Conservation (phyloP, 306 rosid species). For the Urtica urens region DNA sequence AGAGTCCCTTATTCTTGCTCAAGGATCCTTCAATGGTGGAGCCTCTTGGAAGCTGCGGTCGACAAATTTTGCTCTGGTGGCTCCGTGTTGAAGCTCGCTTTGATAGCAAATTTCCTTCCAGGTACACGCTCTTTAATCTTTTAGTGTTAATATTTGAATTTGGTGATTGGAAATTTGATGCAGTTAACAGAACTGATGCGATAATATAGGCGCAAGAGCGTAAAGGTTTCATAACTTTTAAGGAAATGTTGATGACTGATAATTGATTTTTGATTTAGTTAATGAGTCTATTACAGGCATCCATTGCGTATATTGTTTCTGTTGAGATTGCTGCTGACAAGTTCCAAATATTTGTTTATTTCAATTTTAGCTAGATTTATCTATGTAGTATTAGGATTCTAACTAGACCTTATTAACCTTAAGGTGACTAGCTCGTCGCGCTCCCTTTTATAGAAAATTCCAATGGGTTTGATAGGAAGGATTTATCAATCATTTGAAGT, state of each 20-base stretch:
- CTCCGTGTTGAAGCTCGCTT: conserved; percentile 96
- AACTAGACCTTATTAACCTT: too few relatives aligned
- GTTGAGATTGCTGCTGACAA: neutral
- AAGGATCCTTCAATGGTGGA: conserved; percentile 69
- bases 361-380: neutral
- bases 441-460: too few relatives aligned
- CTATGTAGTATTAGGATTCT: too few relatives aligned
- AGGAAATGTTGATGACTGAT: too few relatives aligned
- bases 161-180: neutral
- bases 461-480: too few relatives aligned
- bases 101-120: conserved; percentile 93
- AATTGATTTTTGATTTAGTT: neutral
- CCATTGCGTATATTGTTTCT: neutral
- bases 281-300: neutral
- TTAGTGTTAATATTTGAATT: neutral
- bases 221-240: neutral
- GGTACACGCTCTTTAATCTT: conserved; percentile 37
- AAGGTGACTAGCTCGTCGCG: too few relatives aligned
- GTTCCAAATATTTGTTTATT: neutral
- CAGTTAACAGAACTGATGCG: conserved; percentile 7
- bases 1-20: conserved; percentile 71
- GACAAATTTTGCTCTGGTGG: conserved; percentile 93
- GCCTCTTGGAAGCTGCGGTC: conserved; percentile 95
- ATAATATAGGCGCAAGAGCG: neutral
- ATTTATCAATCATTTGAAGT: too few relatives aligned